Evolutionary conservation across 179 eudicot species (phyloP), one percentile per base, ranked within the genome.

Genomic region (Spergularia azorica): DNA sequence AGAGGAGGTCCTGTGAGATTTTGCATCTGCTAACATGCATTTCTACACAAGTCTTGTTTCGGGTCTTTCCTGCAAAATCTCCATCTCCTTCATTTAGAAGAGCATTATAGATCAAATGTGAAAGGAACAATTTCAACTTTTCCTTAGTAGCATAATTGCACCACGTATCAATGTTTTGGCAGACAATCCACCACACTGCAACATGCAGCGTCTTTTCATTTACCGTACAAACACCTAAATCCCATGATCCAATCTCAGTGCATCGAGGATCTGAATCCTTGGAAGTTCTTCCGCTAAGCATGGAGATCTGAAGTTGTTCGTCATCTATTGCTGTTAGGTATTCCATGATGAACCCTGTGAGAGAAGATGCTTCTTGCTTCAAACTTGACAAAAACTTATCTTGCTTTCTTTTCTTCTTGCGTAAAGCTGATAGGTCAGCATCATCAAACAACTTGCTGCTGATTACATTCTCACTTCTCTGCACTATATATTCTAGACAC

Each of bases 131-230:
- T 84, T 89, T 89, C 85, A 89, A 79, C 57, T 88, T 80, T 86
- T 89, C 83, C 74, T 89, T 88, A 76, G 88, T 17, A 73, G 98
- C 93, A 88, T 90, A 88, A 73, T 64, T 51, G 77, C 91, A 87
- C 99, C 98, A 96, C 65, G 87, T 79, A 86, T 90, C 99, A 73
- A 87, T 75, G 82, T 85, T 90, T 62, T 80, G 87, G 84, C 97
- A 94, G 58, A 92, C 57, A 76, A 88, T 85, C 89, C 88, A 89
- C 98, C 97, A 96, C 76, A 89, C 57, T 71, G 97, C 89, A 79
- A 80, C 75, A 71, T 89, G 84, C 81, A 94, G 71, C 65, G 92
- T 87, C 76, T 84, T 90, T 58, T 85, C 84, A 83, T 87, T 78
- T 50, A 96, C 65, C 61, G 89, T 58, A 72, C 94, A 91, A 70